phyloP scores from a whole-genome alignment of 495 filamentous ascomycete genomes.

The Trichoderma reesei region DNA sequence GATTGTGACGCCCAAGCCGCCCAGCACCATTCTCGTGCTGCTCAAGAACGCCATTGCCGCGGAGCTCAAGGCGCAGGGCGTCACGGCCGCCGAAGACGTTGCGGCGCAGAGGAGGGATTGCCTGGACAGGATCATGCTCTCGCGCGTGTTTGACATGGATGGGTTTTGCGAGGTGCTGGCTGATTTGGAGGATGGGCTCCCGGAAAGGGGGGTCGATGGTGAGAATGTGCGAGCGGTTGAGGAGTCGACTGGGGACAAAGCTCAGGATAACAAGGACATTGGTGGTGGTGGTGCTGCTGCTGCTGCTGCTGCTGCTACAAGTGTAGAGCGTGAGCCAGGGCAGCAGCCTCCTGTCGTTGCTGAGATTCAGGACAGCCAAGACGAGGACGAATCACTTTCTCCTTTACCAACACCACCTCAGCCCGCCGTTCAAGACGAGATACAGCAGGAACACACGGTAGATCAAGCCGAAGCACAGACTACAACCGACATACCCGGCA shows the following conservation, averaged over 20 bases:
- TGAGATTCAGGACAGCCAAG: constrained; percentile 26
- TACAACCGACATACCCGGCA: background rate
- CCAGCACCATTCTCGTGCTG: constrained; percentile 22
- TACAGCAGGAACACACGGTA: too few relatives aligned
- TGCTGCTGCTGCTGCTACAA: background rate
- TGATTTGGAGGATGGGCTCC: constrained; percentile 27
- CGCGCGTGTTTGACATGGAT: constrained; percentile 49
- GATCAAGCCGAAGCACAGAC: background rate
- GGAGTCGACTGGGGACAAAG: background rate
- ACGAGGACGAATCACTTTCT: constrained; percentile 19
- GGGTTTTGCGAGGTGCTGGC: constrained; percentile 46
- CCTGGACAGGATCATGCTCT: constrained; percentile 43
- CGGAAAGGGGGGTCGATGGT: background rate
- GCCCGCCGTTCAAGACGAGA: background rate
- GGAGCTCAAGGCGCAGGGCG: constrained; percentile 15
- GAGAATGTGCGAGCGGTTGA: background rate
- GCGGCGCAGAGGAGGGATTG: constrained; percentile 19
- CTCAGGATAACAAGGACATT: background rate
- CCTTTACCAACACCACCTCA: constrained; percentile 4
- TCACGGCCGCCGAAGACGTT: constrained; percentile 13
- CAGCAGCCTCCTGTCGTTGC: background rate
- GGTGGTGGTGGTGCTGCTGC: background rate
- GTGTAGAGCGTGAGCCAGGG: background rate
- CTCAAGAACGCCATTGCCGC: constrained; percentile 25
- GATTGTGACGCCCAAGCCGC: constrained; percentile 29